Percentiles rank a stretch among this genome's conserved stretches.
Conservation (phyloP, 352 stramenopile genomes). For the Blastocystis sp. region DNA sequence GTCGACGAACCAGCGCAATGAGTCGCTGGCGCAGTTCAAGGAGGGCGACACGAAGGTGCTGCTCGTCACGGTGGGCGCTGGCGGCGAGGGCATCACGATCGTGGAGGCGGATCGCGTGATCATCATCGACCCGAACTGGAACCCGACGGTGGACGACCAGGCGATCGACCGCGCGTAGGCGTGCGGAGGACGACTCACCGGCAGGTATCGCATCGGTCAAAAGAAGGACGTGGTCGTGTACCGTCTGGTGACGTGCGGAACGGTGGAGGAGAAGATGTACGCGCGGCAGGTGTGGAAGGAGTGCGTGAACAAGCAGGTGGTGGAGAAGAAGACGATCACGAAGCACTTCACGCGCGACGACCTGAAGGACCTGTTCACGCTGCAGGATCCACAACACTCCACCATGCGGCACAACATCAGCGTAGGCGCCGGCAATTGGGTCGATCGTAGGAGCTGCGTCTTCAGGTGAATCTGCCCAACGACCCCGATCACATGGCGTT, state of each 20-base stretch:
- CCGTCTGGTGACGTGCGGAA: slow-evolving; percentile 85
- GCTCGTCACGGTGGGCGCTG: slow-evolving; percentile 51
- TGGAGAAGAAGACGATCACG: slow-evolving; percentile 24
- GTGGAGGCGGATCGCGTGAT: slow-evolving; percentile 83
- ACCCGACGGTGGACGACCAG: slow-evolving; percentile 89
- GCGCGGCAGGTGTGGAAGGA: slow-evolving; percentile 79
- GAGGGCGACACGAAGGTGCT: neutral
- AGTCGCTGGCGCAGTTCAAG: neutral
- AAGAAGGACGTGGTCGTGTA: slow-evolving; percentile 84
- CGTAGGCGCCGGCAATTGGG: neutral
- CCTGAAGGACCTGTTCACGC: slow-evolving; percentile 33
- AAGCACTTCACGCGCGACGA: slow-evolving; percentile 36
- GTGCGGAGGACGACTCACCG: neutral
- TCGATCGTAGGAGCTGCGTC: slow-evolving; percentile 6
- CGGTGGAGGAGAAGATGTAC: slow-evolving; percentile 89
- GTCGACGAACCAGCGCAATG: neutral
- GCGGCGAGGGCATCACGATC: slow-evolving; percentile 59
- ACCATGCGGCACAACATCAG: slow-evolving; percentile 15
- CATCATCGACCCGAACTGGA: slow-evolving; percentile 90
- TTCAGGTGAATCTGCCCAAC: slow-evolving; percentile 36
- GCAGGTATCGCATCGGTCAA: slow-evolving; percentile 83
- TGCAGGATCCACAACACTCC: slow-evolving; percentile 11
- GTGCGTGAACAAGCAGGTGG: slow-evolving; percentile 66
- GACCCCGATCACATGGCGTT: slow-evolving; percentile 34
- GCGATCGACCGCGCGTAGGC: slow-evolving; percentile 86